Evolutionary conservation across 352 stramenopile genomes (phyloP).

Genomic region (Phytophthora rubi): DNA sequence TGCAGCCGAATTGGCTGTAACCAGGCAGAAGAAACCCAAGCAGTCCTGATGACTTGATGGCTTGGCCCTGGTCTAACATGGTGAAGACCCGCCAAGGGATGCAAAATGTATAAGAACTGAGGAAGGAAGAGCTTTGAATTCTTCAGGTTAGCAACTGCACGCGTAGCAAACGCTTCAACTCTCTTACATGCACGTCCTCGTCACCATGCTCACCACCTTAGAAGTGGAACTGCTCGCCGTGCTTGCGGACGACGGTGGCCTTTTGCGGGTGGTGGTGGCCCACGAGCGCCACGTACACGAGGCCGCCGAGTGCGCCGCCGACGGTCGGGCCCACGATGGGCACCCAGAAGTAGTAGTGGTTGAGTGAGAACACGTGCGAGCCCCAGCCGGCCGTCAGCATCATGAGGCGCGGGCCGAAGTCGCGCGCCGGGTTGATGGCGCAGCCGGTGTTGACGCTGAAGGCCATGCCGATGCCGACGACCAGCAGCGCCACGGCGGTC

Average conservation of each 20-base stretch:
- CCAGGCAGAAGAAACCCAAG: neutral
- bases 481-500: conserved; percentile 47
- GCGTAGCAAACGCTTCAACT: conserved; percentile 33
- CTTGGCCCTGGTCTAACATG: conserved; percentile 29
- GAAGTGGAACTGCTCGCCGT: conserved; percentile 39
- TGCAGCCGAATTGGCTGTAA: neutral
- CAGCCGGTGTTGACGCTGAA: conserved; percentile 67
- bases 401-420: conserved; percentile 63
- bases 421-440: conserved; percentile 61
- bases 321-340: conserved; percentile 53
- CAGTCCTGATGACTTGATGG: conserved; percentile 10
- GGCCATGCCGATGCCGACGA: conserved; percentile 63
- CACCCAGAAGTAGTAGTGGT: conserved; percentile 65
- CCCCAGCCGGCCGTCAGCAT: conserved; percentile 50
- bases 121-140: conserved; percentile 21
- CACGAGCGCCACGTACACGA: conserved; percentile 52
- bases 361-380: conserved; percentile 49
- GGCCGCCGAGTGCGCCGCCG: conserved; percentile 44
- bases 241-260: conserved; percentile 23
- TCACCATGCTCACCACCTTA: conserved; percentile 16
- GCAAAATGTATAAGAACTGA: conserved; percentile 2
- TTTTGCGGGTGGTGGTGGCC: conserved; percentile 58
- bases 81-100: neutral
- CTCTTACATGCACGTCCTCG: conserved; percentile 20
- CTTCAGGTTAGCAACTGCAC: conserved; percentile 28